These are phyloP conservation scores for Sclerotinia sclerotiorum DNA, from an alignment of 2,329 filamentous ascomycete genomes.

Conservation along the genomic window DNA sequence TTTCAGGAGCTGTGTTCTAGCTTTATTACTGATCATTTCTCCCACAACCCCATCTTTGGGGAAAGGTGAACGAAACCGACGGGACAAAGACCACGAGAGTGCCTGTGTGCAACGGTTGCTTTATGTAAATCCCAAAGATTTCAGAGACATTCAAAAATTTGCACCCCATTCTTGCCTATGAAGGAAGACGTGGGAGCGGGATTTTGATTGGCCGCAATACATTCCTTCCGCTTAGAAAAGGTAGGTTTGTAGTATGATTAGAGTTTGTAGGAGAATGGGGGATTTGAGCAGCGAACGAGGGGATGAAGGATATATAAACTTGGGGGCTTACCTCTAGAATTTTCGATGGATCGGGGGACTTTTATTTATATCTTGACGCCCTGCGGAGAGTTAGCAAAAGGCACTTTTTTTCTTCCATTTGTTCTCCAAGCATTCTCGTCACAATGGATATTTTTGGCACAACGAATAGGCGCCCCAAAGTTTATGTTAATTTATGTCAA, in stretches of 20 bases:
- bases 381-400: background rate
- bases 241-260: background rate
- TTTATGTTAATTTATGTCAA: background rate
- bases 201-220: background rate
- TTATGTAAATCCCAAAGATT: background rate
- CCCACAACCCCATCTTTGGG: constrained; percentile 9
- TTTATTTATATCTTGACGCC: constrained; percentile 3
- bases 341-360: no score
- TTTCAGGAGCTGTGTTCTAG: background rate
- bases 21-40: background rate
- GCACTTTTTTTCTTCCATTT: background rate
- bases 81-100: constrained; percentile 13
- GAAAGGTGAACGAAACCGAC: background rate
- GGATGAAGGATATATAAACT: constrained; percentile 8
- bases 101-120: constrained; percentile 2
- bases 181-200: constrained; percentile 7
- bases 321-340: background rate
- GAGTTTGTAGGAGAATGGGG: constrained; percentile 11
- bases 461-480: background rate
- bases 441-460: background rate
- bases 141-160: background rate
- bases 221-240: background rate
- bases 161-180: constrained; percentile 12
- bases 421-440: background rate
- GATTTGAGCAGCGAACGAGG: constrained; percentile 1